Base-by-base conservation (phyloP, 176 grass and related monocot genomes). In the Luzula sylvatica region DNA sequence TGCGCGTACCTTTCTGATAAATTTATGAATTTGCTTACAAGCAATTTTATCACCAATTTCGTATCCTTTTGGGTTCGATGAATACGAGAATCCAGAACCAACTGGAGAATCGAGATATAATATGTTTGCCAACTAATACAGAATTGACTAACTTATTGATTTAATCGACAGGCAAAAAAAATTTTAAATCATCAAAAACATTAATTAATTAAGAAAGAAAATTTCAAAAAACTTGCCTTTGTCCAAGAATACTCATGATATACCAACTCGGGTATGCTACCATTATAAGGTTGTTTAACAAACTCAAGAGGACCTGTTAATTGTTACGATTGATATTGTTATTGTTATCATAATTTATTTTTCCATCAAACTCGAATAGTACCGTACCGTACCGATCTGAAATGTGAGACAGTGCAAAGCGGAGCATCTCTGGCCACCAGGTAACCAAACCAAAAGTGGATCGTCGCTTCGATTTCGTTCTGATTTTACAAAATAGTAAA, bases 401-500 rank as follows among this genome's bases (percentile, higher is more conserved):
- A 61, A 53, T 3, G 8, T 59, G 2, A 87, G 16, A 11, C 45
- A 68, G 35, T 23, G 23, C 42, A 76, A 44, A 18, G 4, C 66
- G 0, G 67, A 72, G 67, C 85, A 88, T 3, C 57, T 26, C 3
- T 29, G 68, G 1, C 79, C 75, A 1, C 75, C 79, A 1, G 62
- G 8, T 19, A 78, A 65, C 78, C 78, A 82, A 1, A 87, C 22
- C 11, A 82, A 0, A 4, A 82, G 2, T 0, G 74, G 54, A 14
- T 82, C 85, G 6, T 38, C 52, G 22, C 27, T 8, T 2, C 79
- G 85, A 14, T 32, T 76, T 29, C 75, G 18, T 68, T 89, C 71
- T 3, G 85, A 80, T 42, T 70, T 46, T 3, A 80, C 29, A 44
- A 79, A 83, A 8, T 88, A 88, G 70, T 88, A 88, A 70, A 88